Base-by-base conservation (phyloP, 2,329 filamentous ascomycete species). In the Alternaria ventricosa region DNA sequence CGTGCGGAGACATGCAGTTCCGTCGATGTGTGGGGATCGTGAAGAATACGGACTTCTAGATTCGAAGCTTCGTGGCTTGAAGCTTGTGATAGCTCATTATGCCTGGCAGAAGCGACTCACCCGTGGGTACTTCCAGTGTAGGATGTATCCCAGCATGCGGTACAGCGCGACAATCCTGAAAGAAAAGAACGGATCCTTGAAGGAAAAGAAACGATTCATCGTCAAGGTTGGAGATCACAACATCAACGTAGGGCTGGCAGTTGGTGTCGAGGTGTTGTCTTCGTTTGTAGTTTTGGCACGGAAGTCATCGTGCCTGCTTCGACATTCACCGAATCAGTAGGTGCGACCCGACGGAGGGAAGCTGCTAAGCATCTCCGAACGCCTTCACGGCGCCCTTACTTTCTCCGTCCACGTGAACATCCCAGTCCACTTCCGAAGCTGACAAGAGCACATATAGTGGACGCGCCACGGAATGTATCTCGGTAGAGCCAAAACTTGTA, bases 51-150 rank as follows among this genome's bases (percentile, higher is more conserved):
- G 46, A 27, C 60, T 62, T 20, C 25, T 25, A 43, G 30, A 18
- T 44, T 25, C 28, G 13, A 60, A 44, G 60, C 57, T 59, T 67
- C 59, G 18, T 27, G 23, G 51, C 47, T 49, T 43, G 59, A 66
- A 46, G 63, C 65, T 61, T 65, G 50, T 56, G 47, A 57, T 50
- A 30, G 33, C 25, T 15, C 12, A 36, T 36, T 18, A 33, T 28
- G 44, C 28, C 15, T 43, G 25, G 25, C 13, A n/a, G 22, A 56
- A 45, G 45, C 13, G 41, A 55, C 54, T 45, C 44, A 44, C 46
- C 12, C 36, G n/a, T 41, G 36, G 53, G 43, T 43, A 45, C 27
- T 13, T 50, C 15, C 12, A 18, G n/a, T 50, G n/a, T 20, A 20
- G 9, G 2, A 30, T 30, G 25, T 25, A 28, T 11, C 47, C n/a